phyloP scores from a whole-genome alignment of 257 asterid genomes.

The Nicotiana undulata region DNA sequence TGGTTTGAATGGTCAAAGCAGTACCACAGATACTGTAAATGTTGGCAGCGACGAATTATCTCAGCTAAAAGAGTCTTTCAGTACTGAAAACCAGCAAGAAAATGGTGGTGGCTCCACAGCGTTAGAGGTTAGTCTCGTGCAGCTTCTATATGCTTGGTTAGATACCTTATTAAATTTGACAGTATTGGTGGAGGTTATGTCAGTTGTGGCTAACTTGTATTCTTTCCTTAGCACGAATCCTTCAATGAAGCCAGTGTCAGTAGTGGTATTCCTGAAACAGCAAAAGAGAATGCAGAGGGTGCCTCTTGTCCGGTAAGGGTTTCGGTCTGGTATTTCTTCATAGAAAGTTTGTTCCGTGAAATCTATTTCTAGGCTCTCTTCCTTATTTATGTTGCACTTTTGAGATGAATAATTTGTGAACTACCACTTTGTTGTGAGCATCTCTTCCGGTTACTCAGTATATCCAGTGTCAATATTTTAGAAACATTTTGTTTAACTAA shows the following conservation, averaged over 20 bases:
- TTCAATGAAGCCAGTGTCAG: constrained; percentile 7
- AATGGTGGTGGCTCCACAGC: constrained; percentile 20
- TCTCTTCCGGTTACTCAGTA: neutral
- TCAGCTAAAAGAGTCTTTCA: constrained; percentile 7
- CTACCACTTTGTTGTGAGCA: neutral
- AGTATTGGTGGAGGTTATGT: neutral
- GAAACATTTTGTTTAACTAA: neutral
- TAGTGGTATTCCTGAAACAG: neutral
- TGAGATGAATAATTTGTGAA: neutral
- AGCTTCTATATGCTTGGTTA: neutral
- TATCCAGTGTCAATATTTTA: neutral
- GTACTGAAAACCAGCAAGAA: constrained; percentile 12
- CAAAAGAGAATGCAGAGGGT: constrained; percentile 14
- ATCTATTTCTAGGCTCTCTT: neutral
- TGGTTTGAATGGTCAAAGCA: neutral
- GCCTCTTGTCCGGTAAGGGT: constrained; percentile 4
- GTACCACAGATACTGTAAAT: constrained; percentile 7
- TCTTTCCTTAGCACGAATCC: constrained; percentile 12
- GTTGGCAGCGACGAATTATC: constrained; percentile 13
- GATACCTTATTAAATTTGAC: neutral
- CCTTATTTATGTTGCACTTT: neutral
- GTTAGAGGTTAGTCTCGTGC: constrained; percentile 16
- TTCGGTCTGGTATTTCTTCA: neutral
- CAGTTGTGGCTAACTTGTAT: neutral
- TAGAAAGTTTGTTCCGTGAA: neutral